Evolutionary conservation across 257 asterid genomes (phyloP).

Genomic region (Solanum phureja): DNA sequence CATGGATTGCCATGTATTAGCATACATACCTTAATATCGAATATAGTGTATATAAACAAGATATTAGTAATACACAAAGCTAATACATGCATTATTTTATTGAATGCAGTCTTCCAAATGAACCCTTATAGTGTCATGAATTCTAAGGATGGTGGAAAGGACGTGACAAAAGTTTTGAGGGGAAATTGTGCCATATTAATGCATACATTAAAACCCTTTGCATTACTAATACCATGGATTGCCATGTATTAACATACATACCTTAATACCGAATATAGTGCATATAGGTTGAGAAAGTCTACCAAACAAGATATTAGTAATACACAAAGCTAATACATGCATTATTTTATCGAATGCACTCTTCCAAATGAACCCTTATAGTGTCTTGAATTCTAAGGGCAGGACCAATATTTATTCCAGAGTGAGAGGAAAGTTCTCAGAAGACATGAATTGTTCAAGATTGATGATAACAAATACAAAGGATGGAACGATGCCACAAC

Average conservation of each 20-base stretch:
- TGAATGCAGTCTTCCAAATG: background rate
- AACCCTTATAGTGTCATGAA: background rate
- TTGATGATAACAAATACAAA: background rate
- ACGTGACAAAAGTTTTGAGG: no score
- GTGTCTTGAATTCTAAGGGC: background rate
- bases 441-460: background rate
- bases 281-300: no score
- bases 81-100: background rate
- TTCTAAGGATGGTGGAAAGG: no score
- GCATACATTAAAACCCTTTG: no score
- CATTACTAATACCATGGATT: no score
- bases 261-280: no score
- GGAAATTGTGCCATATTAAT: no score
- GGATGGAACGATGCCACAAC: background rate
- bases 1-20: background rate
- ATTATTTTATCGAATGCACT: no score
- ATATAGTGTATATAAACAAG: background rate
- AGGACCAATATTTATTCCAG: background rate
- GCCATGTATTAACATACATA: no score
- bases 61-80: background rate
- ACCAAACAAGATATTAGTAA: no score
- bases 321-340: no score
- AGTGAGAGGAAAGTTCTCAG: background rate
- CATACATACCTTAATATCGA: background rate
- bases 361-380: no score